Base-by-base conservation (phyloP, 2,329 filamentous ascomycete genomes). In the Exophiala sideris region DNA sequence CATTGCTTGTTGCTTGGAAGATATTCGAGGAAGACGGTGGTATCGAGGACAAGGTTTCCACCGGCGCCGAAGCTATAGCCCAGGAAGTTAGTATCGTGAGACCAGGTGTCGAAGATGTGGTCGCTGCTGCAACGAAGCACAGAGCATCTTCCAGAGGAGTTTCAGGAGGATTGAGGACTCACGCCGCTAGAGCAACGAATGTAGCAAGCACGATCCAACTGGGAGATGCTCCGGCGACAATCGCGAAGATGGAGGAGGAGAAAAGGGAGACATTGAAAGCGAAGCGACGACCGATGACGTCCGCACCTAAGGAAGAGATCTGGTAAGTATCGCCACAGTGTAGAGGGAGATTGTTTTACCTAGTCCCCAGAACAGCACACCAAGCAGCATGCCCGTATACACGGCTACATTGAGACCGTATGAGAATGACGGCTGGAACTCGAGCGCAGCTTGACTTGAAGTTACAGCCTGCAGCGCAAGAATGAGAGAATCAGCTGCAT, bases 191-290 rank as follows among this genome's bases (percentile, higher is more conserved):
- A 34, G 49, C 40, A 12, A 54, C 52, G 34, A 61, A 63, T 20
- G 57, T 44, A 11, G 56, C 59, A 20, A 62, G 46, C 20, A 56
- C 56, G 33, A 51, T 48, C 60, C 59, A 91, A 58, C 77, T 86
- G 1, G 86, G 86, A 54, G 82, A 78, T 1, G 80, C 82, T 3
- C 86, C 87, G 1, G 85, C 86, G 0, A 86, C 71, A 50, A 88
- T 81, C 24, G 79, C 79, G 45, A 85, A 83, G 5, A 82, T 66
- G 3, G 81, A 79, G 63, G 80, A 84, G 54, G 87, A 73, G 62
- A 88, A 77, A 9, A 88, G 73, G 2, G 82, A 83, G 18, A 81
- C 70, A 63, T 88, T 88, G 72, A 89, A 89, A 5, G 86, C 85
- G 60, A 81, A 82, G 58, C 81, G 80, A 39, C 86, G 77, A 5